A percentile compares a stretch with the other conserved stretches of the same genome.
These are phyloP conservation scores for Aspergillus melleus DNA, from an alignment of 2,329 filamentous ascomycete genomes.

Conservation along the genomic window DNA sequence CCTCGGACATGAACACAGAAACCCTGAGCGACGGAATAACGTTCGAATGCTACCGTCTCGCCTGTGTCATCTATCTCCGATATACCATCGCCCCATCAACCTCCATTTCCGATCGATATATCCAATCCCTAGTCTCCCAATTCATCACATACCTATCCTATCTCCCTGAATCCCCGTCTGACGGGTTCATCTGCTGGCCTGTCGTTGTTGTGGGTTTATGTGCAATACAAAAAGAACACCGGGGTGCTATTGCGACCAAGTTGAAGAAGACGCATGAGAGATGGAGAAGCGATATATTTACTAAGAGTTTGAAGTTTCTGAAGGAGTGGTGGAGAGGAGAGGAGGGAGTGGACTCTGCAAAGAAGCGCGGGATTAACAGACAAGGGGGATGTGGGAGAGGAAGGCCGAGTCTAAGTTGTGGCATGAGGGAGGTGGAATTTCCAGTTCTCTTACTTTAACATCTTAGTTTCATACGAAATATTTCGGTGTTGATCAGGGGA, in stretches of 20 bases:
- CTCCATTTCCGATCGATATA: background rate
- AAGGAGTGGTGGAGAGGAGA: background rate
- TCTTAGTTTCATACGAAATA: no score
- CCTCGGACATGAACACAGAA: background rate
- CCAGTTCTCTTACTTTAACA: background rate
- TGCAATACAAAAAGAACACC: background rate
- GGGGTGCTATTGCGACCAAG: slow-evolving; percentile 2
- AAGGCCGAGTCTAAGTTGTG: background rate
- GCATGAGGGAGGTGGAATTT: background rate
- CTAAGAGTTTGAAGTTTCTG: slow-evolving; percentile 3
- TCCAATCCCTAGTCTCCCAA: background rate
- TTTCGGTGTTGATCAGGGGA: no score
- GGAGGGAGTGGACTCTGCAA: background rate
- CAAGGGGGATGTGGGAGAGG: background rate
- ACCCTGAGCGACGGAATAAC: background rate
- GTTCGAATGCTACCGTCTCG: slow-evolving; percentile 8
- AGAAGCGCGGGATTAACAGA: background rate
- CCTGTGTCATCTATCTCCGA: slow-evolving; percentile 5
- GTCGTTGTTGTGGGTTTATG: slow-evolving; percentile 7
- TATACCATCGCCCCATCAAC: background rate
- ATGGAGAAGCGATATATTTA: slow-evolving; percentile 5
- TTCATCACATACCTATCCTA: slow-evolving; percentile 1
- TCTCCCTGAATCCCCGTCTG: background rate
- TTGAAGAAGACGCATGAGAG: slow-evolving; percentile 1
- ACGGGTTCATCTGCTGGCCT: slow-evolving; percentile 10